A percentile compares a stretch with the other conserved stretches of the same genome.
Evolutionary conservation across 2,329 filamentous ascomycete genomes (phyloP).

Genomic region (Clonostachys chloroleuca): DNA sequence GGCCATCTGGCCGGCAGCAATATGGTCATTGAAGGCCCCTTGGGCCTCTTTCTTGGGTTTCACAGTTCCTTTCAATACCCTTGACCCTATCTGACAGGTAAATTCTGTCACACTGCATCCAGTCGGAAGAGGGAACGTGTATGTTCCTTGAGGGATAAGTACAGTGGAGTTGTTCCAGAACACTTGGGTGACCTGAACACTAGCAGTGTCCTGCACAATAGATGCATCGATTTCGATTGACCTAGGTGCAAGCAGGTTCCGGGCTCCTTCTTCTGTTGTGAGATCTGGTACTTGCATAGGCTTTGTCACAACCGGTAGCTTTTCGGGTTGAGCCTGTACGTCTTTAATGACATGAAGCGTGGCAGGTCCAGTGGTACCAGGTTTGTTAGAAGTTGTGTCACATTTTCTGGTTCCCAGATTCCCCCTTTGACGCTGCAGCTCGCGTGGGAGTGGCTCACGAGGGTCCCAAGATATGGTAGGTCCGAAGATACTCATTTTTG

Average conservation of each 20-base stretch:
- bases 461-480: conserved; percentile 4
- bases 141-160: conserved; percentile 2
- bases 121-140: conserved; percentile 3
- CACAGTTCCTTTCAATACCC: conserved; percentile 3
- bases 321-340: too few relatives aligned
- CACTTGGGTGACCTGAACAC: conserved; percentile 1
- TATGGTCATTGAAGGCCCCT: conserved; percentile 2
- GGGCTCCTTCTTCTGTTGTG: neutral
- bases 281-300: too few relatives aligned
- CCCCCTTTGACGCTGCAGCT: neutral
- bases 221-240: conserved; percentile 1
- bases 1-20: neutral
- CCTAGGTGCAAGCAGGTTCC: neutral
- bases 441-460: conserved; percentile 2
- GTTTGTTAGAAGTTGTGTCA: too few relatives aligned
- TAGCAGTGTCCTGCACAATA: conserved; percentile 5
- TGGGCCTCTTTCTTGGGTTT: conserved; percentile 5
- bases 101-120: conserved; percentile 1
- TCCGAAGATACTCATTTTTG: neutral
- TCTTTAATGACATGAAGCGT: too few relatives aligned
- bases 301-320: too few relatives aligned
- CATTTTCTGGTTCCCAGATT: too few relatives aligned
- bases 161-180: conserved; percentile 1
- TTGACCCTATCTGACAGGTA: conserved; percentile 4
- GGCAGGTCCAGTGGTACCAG: too few relatives aligned